Percentiles rank a stretch among this genome's conserved stretches.
These are phyloP conservation scores for Furcasterigmium sp. DNA, from an alignment of 2,329 filamentous ascomycete species.

Conservation along the genomic window DNA sequence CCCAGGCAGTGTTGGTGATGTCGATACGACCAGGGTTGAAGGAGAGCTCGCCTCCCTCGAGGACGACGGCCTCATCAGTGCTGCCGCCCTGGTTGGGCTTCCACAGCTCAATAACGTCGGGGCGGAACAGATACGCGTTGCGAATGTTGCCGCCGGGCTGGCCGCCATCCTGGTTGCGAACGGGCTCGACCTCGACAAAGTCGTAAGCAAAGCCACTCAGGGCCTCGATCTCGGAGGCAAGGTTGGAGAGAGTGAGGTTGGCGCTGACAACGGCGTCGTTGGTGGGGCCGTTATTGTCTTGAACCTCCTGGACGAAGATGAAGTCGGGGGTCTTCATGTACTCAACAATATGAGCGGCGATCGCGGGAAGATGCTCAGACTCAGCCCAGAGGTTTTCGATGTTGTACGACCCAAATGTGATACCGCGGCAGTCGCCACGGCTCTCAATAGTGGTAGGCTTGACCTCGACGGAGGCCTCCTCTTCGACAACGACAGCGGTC, in stretches of 20 bases:
- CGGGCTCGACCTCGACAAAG: slow-evolving; percentile 54
- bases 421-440: slow-evolving; percentile 49
- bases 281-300: slow-evolving; percentile 58
- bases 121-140: slow-evolving; percentile 63
- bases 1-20: slow-evolving; percentile 54
- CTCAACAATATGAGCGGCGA: slow-evolving; percentile 61
- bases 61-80: slow-evolving; percentile 50
- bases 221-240: slow-evolving; percentile 45
- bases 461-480: slow-evolving; percentile 38
- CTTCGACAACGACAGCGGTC: slow-evolving; percentile 47
- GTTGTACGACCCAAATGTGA: slow-evolving; percentile 65
- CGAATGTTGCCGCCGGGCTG: slow-evolving; percentile 68
- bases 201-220: slow-evolving; percentile 49
- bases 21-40: slow-evolving; percentile 68
- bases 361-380: slow-evolving; percentile 46
- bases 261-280: slow-evolving; percentile 53
- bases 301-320: slow-evolving; percentile 66
- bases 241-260: slow-evolving; percentile 52
- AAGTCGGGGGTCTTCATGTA: slow-evolving; percentile 60
- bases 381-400: slow-evolving; percentile 61
- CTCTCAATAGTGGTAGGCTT: slow-evolving; percentile 48
- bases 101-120: slow-evolving; percentile 52
- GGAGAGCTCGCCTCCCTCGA: slow-evolving; percentile 52
- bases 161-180: slow-evolving; percentile 59
- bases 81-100: slow-evolving; percentile 51